A percentile compares a stretch with the other conserved stretches of the same genome.
Evolutionary conservation across 2,329 filamentous ascomycete species (phyloP).

Genomic region (Apiospora pterosperma): DNA sequence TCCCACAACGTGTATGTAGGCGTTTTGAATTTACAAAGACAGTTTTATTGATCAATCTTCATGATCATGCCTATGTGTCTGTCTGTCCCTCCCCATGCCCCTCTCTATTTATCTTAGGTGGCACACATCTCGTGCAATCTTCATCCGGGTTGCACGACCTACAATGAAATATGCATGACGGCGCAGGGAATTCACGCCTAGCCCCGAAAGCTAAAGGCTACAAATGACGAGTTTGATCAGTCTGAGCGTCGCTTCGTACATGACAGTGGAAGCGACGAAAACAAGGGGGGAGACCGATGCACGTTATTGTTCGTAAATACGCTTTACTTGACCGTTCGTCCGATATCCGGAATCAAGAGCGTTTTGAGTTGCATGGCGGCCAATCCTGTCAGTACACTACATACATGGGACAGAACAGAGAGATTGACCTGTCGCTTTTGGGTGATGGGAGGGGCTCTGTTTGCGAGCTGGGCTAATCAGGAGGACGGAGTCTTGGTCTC

Average conservation of each 20-base stretch:
- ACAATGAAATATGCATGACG: background rate
- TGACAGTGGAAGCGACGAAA: background rate
- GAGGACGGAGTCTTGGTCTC: background rate
- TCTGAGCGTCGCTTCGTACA: background rate
- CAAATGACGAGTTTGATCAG: background rate
- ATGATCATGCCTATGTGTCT: background rate
- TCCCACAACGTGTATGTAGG: conserved; percentile 1
- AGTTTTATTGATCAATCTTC: background rate
- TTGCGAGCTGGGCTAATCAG: too few relatives aligned
- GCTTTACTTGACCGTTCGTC: background rate
- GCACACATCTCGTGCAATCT: background rate
- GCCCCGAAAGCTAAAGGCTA: background rate
- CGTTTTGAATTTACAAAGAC: conserved; percentile 3
- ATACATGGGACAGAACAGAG: background rate
- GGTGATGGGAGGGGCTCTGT: background rate
- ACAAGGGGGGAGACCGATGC: background rate
- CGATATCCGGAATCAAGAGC: background rate
- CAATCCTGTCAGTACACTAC: too few relatives aligned
- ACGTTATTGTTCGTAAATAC: background rate
- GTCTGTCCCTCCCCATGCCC: background rate
- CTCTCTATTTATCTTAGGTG: background rate
- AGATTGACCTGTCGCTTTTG: background rate
- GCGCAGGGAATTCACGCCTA: too few relatives aligned
- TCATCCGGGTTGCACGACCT: background rate
- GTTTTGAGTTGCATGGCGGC: background rate